phyloP scores from a whole-genome alignment of 192 early-diverging fungal genomes.

The Haplosporangium gracile region DNA sequence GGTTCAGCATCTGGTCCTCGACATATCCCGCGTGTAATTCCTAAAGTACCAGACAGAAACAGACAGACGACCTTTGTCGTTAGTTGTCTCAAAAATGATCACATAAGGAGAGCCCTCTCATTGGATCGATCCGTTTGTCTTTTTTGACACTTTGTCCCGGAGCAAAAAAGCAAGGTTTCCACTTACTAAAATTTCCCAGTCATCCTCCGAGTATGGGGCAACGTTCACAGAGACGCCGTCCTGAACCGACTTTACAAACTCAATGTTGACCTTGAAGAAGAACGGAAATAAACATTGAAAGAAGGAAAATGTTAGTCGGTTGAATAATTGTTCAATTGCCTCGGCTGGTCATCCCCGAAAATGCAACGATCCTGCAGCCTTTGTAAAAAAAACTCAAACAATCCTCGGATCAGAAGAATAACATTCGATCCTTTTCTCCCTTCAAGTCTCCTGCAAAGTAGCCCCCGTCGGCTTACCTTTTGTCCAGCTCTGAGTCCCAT shows the following conservation, averaged over 20 bases:
- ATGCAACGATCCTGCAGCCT: background rate
- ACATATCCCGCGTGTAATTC: conserved; percentile 82
- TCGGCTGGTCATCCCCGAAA: background rate
- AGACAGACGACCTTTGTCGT: background rate
- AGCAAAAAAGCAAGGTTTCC: background rate
- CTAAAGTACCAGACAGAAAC: conserved; percentile 33
- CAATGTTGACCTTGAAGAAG: conserved; percentile 63
- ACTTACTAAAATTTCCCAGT: conserved; percentile 84
- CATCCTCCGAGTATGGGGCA: conserved; percentile 77
- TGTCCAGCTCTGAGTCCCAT: conserved; percentile 75
- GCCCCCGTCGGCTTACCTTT: conserved; percentile 52
- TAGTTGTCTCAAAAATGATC: background rate
- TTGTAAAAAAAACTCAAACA: background rate
- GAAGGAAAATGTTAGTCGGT: background rate
- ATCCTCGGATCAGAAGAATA: background rate
- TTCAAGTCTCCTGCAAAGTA: background rate
- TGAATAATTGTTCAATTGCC: background rate
- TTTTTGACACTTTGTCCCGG: background rate
- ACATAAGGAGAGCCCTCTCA: conserved; percentile 2
- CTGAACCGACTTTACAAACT: conserved; percentile 67
- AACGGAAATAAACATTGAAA: background rate
- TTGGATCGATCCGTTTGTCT: conserved; percentile 1
- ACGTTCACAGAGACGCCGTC: conserved; percentile 74
- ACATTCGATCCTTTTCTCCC: background rate
- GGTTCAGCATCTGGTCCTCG: conserved; percentile 76